These are phyloP conservation scores for Xylaria sp. DNA, from an alignment of 2,329 filamentous ascomycete species.

Conservation along the genomic window DNA sequence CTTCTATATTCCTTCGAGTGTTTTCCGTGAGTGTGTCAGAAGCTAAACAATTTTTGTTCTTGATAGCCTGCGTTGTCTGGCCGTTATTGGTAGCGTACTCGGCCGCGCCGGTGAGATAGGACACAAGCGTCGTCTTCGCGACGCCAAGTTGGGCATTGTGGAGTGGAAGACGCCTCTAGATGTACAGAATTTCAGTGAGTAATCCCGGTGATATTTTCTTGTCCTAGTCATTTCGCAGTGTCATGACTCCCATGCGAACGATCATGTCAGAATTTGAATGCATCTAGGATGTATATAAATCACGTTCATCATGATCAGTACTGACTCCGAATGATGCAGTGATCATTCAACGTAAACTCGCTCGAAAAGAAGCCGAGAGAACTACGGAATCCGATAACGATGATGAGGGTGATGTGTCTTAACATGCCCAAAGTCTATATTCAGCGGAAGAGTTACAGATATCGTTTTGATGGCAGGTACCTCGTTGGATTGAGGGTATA, in stretches of 20 bases:
- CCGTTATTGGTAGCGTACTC: slow-evolving; percentile 85
- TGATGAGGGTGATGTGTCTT: background rate
- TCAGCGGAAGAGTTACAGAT: background rate
- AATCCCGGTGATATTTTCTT: background rate
- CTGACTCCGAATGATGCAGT: slow-evolving; percentile 25
- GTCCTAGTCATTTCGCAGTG: background rate
- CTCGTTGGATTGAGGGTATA: background rate
- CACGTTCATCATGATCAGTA: background rate
- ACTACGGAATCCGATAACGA: background rate
- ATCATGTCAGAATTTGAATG: background rate
- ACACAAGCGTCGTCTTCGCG: slow-evolving; percentile 71
- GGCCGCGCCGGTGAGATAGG: slow-evolving; percentile 86
- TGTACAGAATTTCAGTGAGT: slow-evolving; percentile 54
- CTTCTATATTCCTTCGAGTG: background rate
- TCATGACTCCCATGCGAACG: background rate
- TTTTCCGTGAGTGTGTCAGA: background rate
- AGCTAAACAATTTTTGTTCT: slow-evolving; percentile 11
- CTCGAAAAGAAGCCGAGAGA: slow-evolving; percentile 40
- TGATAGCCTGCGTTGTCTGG: slow-evolving; percentile 79
- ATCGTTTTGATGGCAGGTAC: background rate
- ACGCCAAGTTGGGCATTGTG: slow-evolving; percentile 71
- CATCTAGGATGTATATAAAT: background rate
- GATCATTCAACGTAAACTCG: slow-evolving; percentile 21
- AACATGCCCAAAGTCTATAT: background rate
- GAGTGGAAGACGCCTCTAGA: slow-evolving; percentile 68